Evolutionary conservation across 352 stramenopile genomes (phyloP), one percentile per base, ranked within the genome.

Genomic region (Globisporangium splendens): DNA sequence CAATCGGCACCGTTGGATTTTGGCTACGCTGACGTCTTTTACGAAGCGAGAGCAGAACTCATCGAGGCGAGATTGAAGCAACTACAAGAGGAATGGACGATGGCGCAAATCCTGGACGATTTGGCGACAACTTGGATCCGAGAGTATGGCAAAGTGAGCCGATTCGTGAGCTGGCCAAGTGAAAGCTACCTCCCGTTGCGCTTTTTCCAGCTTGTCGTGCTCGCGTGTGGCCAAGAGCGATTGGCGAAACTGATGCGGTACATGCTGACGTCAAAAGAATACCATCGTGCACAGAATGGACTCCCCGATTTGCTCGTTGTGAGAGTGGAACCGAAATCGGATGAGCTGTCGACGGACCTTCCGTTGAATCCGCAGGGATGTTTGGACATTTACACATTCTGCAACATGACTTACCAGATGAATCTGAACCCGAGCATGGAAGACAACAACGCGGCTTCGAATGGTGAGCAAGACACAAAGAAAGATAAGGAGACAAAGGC

Each of bases 1-100:
- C 87, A 96, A 51, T 63, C 73, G 1, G 75, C 62, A 24, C 84
- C 83, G 31, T 59, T 93, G 5, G 81, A 93, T 63, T 93, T 93
- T 44, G 83, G 83, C 1, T 81, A 85, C 33, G 74, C 78, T 0
- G 62, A 78, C 8, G 55, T 65, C 17, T 92, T 92, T 57, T 85
- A 77, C 46, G 41, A 63, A 20, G 60, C 59, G 31, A 70, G 83
- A 24, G 57, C 56, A 41, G 66, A 68, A 18, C 57, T 77, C 12
- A 84, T 90, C 46, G 78, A 89, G 13, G 41, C 55, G 4, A 61
- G 73, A 7, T 47, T 93, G 22, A 22, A 56, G n/a, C 65, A 75
- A 49, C 66, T 92, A 5, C 59, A 73, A 48, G 24, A 58, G 18
- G 50, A 65, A 2, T 86, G 68, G 78, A 73, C 63, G 2, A 68